Percentiles rank a stretch among this genome's conserved stretches.
phyloP scores from a whole-genome alignment of 345 rosid species.

The Odontarrhena argentea region DNA sequence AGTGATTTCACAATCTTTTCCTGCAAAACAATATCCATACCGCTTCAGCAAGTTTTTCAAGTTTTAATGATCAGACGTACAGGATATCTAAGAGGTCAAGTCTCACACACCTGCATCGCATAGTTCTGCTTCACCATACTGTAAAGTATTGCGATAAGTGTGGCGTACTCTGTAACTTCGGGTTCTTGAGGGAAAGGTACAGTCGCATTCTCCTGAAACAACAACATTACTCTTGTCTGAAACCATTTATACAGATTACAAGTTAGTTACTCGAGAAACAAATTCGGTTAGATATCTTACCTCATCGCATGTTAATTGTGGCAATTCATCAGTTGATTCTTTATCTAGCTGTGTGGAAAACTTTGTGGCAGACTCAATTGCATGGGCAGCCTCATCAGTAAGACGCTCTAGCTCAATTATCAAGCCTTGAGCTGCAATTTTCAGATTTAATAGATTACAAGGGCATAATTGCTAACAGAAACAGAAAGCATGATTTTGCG shows the following conservation, averaged over 20 bases:
- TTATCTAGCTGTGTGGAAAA: slow-evolving; percentile 35
- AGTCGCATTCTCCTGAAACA: slow-evolving; percentile 41
- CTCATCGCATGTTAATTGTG: slow-evolving; percentile 43
- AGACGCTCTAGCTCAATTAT: slow-evolving; percentile 57
- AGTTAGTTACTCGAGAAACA: neutral
- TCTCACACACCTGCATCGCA: slow-evolving; percentile 64
- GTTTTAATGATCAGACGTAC: slow-evolving; percentile 3
- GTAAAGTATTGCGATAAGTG: slow-evolving; percentile 61
- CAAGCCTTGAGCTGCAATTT: slow-evolving; percentile 55
- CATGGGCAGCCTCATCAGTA: slow-evolving; percentile 48
- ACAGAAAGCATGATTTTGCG: neutral
- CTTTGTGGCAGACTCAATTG: slow-evolving; percentile 45
- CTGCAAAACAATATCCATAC: slow-evolving; percentile 46
- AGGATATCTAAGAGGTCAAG: neutral
- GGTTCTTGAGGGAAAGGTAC: slow-evolving; percentile 35
- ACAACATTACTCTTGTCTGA: slow-evolving; percentile 5
- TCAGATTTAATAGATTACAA: slow-evolving; percentile 12
- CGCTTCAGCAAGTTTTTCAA: neutral
- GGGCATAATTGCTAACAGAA: neutral
- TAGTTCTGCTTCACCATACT: slow-evolving; percentile 77
- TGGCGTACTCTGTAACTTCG: slow-evolving; percentile 52
- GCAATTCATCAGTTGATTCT: slow-evolving; percentile 36
- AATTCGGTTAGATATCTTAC: slow-evolving; percentile 37
- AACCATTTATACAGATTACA: neutral
- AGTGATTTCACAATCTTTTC: slow-evolving; percentile 65